Base-by-base conservation (phyloP, 345 rosid genomes). In the Ailanthus altissimus region DNA sequence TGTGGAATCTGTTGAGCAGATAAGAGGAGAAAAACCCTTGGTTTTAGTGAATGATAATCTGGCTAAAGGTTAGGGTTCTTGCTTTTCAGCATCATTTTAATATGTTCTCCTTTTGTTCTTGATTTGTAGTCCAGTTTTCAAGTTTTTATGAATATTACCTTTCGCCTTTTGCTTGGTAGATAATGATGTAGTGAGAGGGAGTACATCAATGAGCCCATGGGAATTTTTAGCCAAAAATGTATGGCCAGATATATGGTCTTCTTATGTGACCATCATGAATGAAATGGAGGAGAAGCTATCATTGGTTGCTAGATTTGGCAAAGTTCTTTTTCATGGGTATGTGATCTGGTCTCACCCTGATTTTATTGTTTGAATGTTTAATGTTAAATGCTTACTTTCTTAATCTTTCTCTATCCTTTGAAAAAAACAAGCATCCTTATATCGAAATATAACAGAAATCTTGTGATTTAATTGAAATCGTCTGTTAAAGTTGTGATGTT, bases 251-350 rank as follows among this genome's bases (percentile, higher is more conserved):
- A 73, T 93, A 53, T 20, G 88, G 21, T 57, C 81, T 64, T 84
- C 88, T 28, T 85, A 83, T 38, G 84, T 85, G 64, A 59, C 1
- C 60, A 53, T 84, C 50, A 88, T 75, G 83, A 75, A 74, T 18
- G 67, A 73, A 75, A 78, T 67, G 60, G 78, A 83, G 61, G 49
- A 79, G 42, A 90, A 85, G 74, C 84, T 86, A 49, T 61, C 67
- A 75, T 51, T 91, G 76, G 85, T 87, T 64, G 96, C 89, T 73
- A 81, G 94, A 79, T 77, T 90, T 82, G 91, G 97, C 43, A 90
- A 83, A 80, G 57, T 81, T 56, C 47, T 78, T 58, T 91, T 91
- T 67, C 75, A 64, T 8, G 64, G 84, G 96, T 88, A 81, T 77
- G 89, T 67, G 45, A 61, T 74, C 28, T 45, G 13, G 68, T 47